Conservation (phyloP, 1,139 yeast genomes). For the Debaryomycetaceae sp. region DNA sequence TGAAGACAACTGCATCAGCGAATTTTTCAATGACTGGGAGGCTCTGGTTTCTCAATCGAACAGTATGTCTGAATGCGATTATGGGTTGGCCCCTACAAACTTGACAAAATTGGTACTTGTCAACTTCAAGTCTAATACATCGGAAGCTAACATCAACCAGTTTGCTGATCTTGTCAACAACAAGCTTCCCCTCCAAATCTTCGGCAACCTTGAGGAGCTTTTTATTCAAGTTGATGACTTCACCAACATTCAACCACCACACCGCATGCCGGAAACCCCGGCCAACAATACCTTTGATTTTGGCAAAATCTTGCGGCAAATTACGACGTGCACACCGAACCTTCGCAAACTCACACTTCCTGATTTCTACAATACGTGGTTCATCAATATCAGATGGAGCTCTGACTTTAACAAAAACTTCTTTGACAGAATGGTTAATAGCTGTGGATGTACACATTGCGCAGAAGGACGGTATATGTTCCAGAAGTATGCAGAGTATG, state of each 20-base stretch:
- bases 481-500: slow-evolving; percentile 14
- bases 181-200: slow-evolving; percentile 8
- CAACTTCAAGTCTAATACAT: slow-evolving; percentile 20
- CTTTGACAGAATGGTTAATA: slow-evolving; percentile 18
- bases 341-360: slow-evolving; percentile 18
- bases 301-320: neutral
- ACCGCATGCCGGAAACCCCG: slow-evolving; percentile 2
- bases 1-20: slow-evolving; percentile 19
- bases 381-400: slow-evolving; percentile 14
- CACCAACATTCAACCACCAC: slow-evolving; percentile 9
- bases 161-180: slow-evolving; percentile 15
- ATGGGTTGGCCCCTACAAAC: too few species aligned
- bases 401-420: slow-evolving; percentile 8
- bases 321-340: slow-evolving; percentile 5
- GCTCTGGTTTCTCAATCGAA: slow-evolving; percentile 1
- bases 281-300: slow-evolving; percentile 3
- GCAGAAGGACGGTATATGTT: slow-evolving; percentile 14
- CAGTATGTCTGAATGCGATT: slow-evolving; percentile 7
- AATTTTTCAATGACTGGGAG: slow-evolving; percentile 18
- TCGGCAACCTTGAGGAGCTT: slow-evolving; percentile 13
- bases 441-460: slow-evolving; percentile 19
- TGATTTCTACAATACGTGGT: slow-evolving; percentile 24
- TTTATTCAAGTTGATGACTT: slow-evolving; percentile 21
- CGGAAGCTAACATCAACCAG: slow-evolving; percentile 18
- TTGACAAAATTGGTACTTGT: slow-evolving; percentile 19